Evolutionary conservation across 352 stramenopile genomes (phyloP).

Genomic region (Saprolegnia diclina): DNA sequence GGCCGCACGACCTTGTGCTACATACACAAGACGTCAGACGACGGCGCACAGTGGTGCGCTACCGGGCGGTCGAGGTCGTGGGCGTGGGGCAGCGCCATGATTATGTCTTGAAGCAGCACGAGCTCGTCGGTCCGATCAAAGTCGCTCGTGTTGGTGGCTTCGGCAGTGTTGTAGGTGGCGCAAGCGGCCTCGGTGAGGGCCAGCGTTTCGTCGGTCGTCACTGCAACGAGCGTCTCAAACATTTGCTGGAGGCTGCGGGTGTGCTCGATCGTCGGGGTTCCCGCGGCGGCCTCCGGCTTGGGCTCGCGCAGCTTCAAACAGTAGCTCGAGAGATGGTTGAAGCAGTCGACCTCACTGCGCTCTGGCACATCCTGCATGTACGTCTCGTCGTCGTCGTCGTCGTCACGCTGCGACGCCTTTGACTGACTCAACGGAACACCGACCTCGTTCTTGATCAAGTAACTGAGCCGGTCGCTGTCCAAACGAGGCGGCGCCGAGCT

Average conservation of each 20-base stretch:
- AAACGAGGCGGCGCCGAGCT: neutral
- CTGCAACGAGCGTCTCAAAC: neutral
- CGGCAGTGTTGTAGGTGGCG: neutral
- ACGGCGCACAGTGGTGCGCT: neutral
- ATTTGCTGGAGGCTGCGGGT: neutral
- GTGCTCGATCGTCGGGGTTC: neutral
- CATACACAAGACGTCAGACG: neutral
- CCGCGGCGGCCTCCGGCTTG: neutral
- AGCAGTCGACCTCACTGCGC: neutral
- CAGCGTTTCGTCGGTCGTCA: neutral
- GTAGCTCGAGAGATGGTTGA: neutral
- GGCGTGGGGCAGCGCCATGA: conserved; percentile 8
- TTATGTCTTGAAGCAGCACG: conserved; percentile 10
- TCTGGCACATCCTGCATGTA: neutral
- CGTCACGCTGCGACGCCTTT: neutral
- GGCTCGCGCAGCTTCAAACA: neutral
- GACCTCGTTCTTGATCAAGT: neutral
- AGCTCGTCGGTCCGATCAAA: conserved; percentile 4
- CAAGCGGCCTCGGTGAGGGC: neutral
- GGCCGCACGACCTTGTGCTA: conserved; percentile 1
- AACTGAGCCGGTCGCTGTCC: neutral
- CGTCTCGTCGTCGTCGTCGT: neutral
- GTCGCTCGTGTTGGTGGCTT: neutral
- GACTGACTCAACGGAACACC: neutral
- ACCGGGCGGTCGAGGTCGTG: conserved; percentile 2